Evolutionary conservation across 2,329 filamentous ascomycete species (phyloP).

Genomic region (Talaromyces sp.): DNA sequence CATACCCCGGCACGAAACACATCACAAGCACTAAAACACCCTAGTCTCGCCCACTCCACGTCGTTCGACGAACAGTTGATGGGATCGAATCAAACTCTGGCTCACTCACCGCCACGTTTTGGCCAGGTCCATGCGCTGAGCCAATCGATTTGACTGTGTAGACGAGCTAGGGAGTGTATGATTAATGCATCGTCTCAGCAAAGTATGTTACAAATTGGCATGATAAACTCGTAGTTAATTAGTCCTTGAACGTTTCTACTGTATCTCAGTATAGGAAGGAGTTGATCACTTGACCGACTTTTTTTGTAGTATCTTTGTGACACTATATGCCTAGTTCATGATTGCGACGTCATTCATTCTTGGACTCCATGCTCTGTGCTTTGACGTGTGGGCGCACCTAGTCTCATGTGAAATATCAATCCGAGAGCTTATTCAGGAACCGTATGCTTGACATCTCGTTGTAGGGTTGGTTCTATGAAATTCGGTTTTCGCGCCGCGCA

Average conservation of each 20-base stretch:
- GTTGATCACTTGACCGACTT: background rate
- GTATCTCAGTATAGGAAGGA: background rate
- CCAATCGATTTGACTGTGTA: background rate
- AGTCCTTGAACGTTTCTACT: background rate
- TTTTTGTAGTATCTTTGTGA: background rate
- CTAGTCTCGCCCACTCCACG: background rate
- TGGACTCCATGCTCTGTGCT: background rate
- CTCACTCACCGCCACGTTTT: slow-evolving; percentile 8
- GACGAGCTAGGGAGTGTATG: background rate
- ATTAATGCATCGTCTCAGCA: background rate
- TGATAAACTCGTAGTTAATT: background rate
- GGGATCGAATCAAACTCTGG: background rate
- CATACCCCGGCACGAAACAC: background rate
- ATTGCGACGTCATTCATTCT: background rate
- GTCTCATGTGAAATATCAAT: background rate
- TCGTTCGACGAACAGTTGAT: background rate
- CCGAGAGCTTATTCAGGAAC: background rate
- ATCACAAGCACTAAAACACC: background rate
- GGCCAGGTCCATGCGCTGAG: background rate
- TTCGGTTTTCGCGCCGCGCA: background rate
- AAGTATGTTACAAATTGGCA: background rate
- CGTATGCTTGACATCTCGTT: background rate
- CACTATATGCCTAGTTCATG: background rate
- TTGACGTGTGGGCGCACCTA: background rate
- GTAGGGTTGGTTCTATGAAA: background rate